These are phyloP conservation scores for Microbotryum saponariae DNA, from an alignment of 1,284 basidiomycete genomes.

Conservation along the genomic window DNA sequence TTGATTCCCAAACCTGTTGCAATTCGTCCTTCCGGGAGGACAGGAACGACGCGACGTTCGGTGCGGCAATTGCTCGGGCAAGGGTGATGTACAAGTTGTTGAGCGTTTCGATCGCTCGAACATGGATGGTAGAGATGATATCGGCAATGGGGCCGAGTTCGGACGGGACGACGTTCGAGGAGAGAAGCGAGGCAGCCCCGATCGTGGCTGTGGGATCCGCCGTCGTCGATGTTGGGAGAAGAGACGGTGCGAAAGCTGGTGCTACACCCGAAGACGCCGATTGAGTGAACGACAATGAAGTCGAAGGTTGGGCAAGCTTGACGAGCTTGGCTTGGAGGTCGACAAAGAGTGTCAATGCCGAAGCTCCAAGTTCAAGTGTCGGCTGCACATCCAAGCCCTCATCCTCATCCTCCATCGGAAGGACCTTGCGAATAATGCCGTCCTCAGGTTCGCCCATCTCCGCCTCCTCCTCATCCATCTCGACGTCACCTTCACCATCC, in stretches of 20 bases:
- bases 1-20: constrained; percentile 21
- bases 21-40: background rate
- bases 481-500: constrained; percentile 26
- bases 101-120: constrained; percentile 77
- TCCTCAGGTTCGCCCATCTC: constrained; percentile 31
- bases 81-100: constrained; percentile 78
- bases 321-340: constrained; percentile 27
- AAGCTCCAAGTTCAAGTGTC: constrained; percentile 35
- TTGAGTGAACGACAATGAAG: constrained; percentile 20
- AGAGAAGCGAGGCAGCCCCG: no score
- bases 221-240: constrained; percentile 20
- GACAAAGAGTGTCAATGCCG: constrained; percentile 3
- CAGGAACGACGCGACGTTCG: constrained; percentile 3
- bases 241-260: background rate
- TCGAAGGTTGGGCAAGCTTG: constrained; percentile 19
- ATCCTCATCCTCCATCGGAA: constrained; percentile 4
- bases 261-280: background rate
- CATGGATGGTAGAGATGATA: constrained; percentile 51
- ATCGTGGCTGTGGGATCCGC: background rate
- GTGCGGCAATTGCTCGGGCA: constrained; percentile 32
- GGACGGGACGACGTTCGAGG: constrained; percentile 9
- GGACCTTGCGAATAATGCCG: constrained; percentile 21
- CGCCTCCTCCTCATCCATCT: constrained; percentile 35
- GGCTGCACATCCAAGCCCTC: constrained; percentile 22
- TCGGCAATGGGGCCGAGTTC: constrained; percentile 19